Evolutionary conservation across 2,329 filamentous ascomycete genomes (phyloP), one percentile per base, ranked within the genome.

Genomic region (Alternaria brassicae): DNA sequence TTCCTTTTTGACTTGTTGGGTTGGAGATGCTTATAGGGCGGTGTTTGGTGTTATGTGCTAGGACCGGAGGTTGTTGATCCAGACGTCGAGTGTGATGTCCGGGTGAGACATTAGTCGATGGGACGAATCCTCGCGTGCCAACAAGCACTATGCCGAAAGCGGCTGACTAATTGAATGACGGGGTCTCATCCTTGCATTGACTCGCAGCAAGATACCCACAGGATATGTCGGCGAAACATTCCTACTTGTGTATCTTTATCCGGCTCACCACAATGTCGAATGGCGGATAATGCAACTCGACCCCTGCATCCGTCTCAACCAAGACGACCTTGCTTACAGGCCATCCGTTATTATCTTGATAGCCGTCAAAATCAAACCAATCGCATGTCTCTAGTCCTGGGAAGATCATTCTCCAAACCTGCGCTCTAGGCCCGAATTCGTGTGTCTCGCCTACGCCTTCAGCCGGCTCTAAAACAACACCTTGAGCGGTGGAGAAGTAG

Each of bases 341-440:
- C 73, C 73, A 76, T 2, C 70, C 73, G 28, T 68, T 72, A 15
- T 61, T 64, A 47, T 75, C 72, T n/a, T 71, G 69, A 48, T 73
- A 74, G 63, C 73, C 73, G 54, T 75, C 73, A 36, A 72, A 75
- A 44, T 76, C 73, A 54, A 70, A 74, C 69, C 71, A 76, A 48
- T 76, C 68, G 44, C 73, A 76, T 7, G 47, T 41, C 8, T 68
- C 65, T 34, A 70, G 48, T 3, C 68, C 72, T 15, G 72, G 68
- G 13, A 67, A 59, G 3, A 68, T 65, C 61, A 74, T 68, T 15
- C 73, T 62, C 66, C 70, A 75, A 0, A 73, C 64, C 27, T 72
- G 71, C 21, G 67, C 61, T 4, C 69, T 63, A 10, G 65, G 47
- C 3, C 72, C 71, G 56, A 72, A 73, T 41, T 71, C 55, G 1